A percentile compares a stretch with the other conserved stretches of the same genome.
phyloP scores from a whole-genome alignment of 805 yeast species.

The Nakazawaea ernobii region DNA sequence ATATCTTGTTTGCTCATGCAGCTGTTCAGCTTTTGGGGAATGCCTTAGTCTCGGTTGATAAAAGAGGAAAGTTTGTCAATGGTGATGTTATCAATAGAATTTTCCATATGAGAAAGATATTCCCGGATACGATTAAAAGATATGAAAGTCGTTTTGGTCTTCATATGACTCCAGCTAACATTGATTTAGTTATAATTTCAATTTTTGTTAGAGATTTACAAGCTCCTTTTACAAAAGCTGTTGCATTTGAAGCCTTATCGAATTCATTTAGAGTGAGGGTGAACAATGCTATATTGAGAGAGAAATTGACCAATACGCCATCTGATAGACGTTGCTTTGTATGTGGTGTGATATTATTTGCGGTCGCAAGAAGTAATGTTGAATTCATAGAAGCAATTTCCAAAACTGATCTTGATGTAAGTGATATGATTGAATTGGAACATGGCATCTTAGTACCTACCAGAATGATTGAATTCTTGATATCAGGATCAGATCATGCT shows the following conservation, averaged over 20 bases:
- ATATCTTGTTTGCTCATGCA: slow-evolving; percentile 23
- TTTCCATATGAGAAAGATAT: slow-evolving; percentile 26
- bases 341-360: slow-evolving; percentile 24
- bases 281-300: slow-evolving; percentile 21
- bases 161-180: slow-evolving; percentile 35
- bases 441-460: slow-evolving; percentile 33
- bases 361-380: slow-evolving; percentile 28
- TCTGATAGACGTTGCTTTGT: slow-evolving; percentile 22
- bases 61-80: slow-evolving; percentile 23
- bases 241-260: slow-evolving; percentile 40
- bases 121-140: slow-evolving; percentile 35
- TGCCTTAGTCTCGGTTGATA: slow-evolving; percentile 26
- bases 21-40: slow-evolving; percentile 29
- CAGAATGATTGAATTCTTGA: slow-evolving; percentile 22
- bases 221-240: slow-evolving; percentile 47
- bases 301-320: slow-evolving; percentile 8
- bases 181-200: slow-evolving; percentile 45
- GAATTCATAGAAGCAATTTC: slow-evolving; percentile 28
- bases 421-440: slow-evolving; percentile 25
- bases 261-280: slow-evolving; percentile 38
- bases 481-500: slow-evolving; percentile 7
- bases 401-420: slow-evolving; percentile 27
- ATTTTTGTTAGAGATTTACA: slow-evolving; percentile 52
- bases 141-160: slow-evolving; percentile 39
- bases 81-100: slow-evolving; percentile 20